Evolutionary conservation across 2,329 filamentous ascomycete genomes (phyloP), one percentile per base, ranked within the genome.

Genomic region (Penicillium sumatraense): DNA sequence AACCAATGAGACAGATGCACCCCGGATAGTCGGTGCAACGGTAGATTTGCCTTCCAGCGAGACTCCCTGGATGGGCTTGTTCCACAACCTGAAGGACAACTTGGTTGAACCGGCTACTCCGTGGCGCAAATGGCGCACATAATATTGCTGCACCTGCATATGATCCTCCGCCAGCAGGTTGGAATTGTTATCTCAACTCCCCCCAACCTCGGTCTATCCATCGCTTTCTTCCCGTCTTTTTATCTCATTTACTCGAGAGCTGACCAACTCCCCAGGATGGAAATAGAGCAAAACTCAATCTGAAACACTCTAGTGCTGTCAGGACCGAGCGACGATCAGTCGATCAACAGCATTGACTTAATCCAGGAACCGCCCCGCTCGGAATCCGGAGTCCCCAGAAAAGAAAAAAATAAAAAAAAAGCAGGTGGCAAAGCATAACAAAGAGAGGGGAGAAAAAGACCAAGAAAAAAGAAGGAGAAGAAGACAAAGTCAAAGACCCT

Each of bases 21-120:
- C 45, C 42, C 29, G 18, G 40, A 35, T 47, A 31, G 50, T 53
- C 50, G 45, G 58, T 61, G 58, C 53, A 59, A 61, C 58, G 51
- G 35, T 53, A 49, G 45, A 53, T 40, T 31, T 23, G 20, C 36
- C 38, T 24, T 20, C 27, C 41, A 40, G 29, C 9, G 31, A 40
- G 35, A 45, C 23, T 40, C 50, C 38, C 11, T 29, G 26, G 23
- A 29, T 26, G 13, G 40, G 20, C 20, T 21, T 38, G 56, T 58
- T 42, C 36, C 35, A 55, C 49, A 51, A 26, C 40, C 33, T 20
- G 18, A 40, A 48, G 7, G 51, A n/a, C n/a, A n/a, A n/a, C n/a
- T n/a, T n/a, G n/a, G n/a, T n/a, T n/a, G n/a, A n/a, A n/a, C n/a
- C n/a, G 35, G 13, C 36, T 21, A 26, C 33, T 21, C 40, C 26